Base-by-base conservation (phyloP, 306 rosid species). In the Senna siamea region DNA sequence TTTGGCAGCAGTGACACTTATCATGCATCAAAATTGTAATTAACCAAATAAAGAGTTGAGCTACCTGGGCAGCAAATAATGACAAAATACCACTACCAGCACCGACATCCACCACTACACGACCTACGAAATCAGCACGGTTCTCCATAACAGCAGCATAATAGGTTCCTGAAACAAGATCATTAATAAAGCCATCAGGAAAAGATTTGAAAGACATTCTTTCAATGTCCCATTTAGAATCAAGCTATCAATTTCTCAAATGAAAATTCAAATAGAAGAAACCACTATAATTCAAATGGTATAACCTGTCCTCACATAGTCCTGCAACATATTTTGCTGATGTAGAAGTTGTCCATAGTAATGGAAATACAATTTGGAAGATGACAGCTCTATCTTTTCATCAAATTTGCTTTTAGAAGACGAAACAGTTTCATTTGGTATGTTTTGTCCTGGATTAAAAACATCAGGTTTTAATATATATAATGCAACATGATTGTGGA, bases 251-350 rank as follows among this genome's bases (percentile, higher is more conserved):
- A 5, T 35, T 46, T 35, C 41, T 15, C 5, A 79, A 26, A 9
- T 44, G 50, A 19, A 75, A 37, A 44, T 15, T 26, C 5, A 46
- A 20, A 46, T 23, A 66, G 68, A 18, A 23, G 13, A 63, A 9
- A 46, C 26, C 69, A 37, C 23, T 66, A 26, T 50, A 59, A 51
- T 43, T 56, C 58, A 80, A 32, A 52, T 52, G 72, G 70, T 67
- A 82, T 74, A 66, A 88, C 98, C 98, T 84, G 98, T 93, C 80
- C 98, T 88, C 80, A 91, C 97, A 78, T 91, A 93, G 84, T 91
- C 98, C 85, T 91, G 97, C 75, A 93, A 76, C 98, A 93, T 91
- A 85, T 93, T 93, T 77, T 93, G 98, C 82, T 91, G 97, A 82
- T 91, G 97, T 26, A 89, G 76, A 67, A 89, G 84, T 78, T 91